Base-by-base conservation (phyloP, 768 basidiomycete species). In the Rhizopogon vinicolor region DNA sequence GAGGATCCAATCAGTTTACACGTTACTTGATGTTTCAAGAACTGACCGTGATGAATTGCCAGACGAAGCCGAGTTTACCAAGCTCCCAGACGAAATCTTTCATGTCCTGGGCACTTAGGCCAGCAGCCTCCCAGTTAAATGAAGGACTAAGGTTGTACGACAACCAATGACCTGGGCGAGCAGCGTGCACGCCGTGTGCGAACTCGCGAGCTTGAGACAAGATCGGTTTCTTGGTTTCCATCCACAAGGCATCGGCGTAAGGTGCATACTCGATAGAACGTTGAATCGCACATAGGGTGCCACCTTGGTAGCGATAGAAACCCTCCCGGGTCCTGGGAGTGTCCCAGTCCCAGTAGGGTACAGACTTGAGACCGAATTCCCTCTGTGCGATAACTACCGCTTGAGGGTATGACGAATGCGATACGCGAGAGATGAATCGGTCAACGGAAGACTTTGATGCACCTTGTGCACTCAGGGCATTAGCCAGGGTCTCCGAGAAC, bases 41-140 rank as follows among this genome's bases (percentile, higher is more conserved):
- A 69, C 89, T 64, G 51, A 94, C 92, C 62, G 95, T 97, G 72
- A 98, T 97, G 77, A 99, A 98, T 72, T 98, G 95, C 94, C 95
- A 98, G 63, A 94, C 87, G 72, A 98, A 98, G 37, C 95, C 95
- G 45, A 97, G 84, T 76, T 89, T 95, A 45, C 92, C 96, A 25
- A 99, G 78, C 64, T 92, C 81, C 96, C 95, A 96, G 39, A 98
- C 83, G 68, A 83, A 98, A 40, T 79, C 74, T 70, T 91, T 80
- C 93, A 93, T 98, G 62, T 94, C 92, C 59, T 78, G 77, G 63
- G 86, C 81, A 42, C 81, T 84, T 16, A 99, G 80, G 14, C 97
- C 97, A 13, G 96, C 96, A 1, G 92, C 93, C 62, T 91, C 89
- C 90, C 91, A 93, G 63, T 93, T 93, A 78, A 93, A 93, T 48